Evolutionary conservation across 164 flowering plant species (phyloP), one percentile per base, ranked within the genome.

Genomic region (Pachysandra terminalis): DNA sequence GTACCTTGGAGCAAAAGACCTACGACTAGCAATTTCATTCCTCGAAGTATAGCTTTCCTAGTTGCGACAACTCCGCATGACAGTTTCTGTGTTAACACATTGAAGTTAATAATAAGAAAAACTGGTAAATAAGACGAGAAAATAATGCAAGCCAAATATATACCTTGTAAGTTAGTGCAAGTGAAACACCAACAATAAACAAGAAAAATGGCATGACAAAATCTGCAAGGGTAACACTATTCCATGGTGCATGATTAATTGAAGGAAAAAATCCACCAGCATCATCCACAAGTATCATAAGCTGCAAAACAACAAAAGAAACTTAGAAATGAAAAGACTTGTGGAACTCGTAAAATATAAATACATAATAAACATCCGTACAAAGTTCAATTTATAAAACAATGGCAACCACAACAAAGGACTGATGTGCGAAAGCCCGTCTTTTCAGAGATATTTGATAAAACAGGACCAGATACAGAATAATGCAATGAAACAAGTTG

Each of bases 181-280:
- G 83, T 2, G 96, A 81, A 58, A 87, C 78, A 22, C 96, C 96
- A 64, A 86, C 96, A n/a, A 88, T 85, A 64, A 90, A 90, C 61
- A 90, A 81, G 73, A 90, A 90, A 81, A 90, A 87, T 17, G 96
- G 96, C 90, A 90, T 85, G 70, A 87, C 96, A 73, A 83, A 81
- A 81, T 90, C 96, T 26, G 96, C 92, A 14, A 90, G 80, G 10
- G 90, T 86, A 35, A 82, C 71, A 63, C 96, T 92, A 75, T 87
- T 68, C 96, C 96, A 90, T 40, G 96, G 96, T 2, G 96, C 85
- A 80, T 90, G 96, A 69, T 86, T 86, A 51, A 90, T 83, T 1
- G 84, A 78, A 28, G 96, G 90, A 57, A 87, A 27, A 22, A 83
- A 0, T 53, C 90, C 90, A 54, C 96, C 96, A 70, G 76, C 86